Evolutionary conservation across 192 early-diverging fungal genomes (phyloP), one percentile per base, ranked within the genome.

Genomic region (Coemansia sp.): DNA sequence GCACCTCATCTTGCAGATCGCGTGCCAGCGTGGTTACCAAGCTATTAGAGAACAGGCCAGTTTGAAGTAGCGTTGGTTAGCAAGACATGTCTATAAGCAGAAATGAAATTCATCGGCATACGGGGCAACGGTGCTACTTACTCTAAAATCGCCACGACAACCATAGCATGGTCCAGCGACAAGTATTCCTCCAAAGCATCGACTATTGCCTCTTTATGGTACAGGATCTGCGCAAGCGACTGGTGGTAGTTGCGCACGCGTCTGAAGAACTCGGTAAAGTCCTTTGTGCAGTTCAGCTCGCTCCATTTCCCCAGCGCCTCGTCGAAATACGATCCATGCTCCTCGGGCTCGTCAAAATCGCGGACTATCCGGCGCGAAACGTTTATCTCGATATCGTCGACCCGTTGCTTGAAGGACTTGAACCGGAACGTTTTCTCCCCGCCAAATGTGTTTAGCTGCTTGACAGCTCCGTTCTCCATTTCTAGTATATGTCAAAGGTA

Each of bases 1-100:
- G 89, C 19, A 96, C 86, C 65, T 98, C 96, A 6, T 89, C 90
- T 76, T 95, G 91, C n/a, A 99, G 78, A 77, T 99, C 97, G 59
- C 86, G 89, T 13, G 92, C 89, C 52, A 99, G 77, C 29, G 90
- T 83, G n/a, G 89, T 89, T 0, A 87, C 81, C 62, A 99, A 73
- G 60, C 91, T 80, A 80, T 42, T 66, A 15, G 55, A 52, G 15
- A 40, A 46, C 35, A 22, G 33, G 38, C 65, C 23, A 25, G 10
- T 7, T 15, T 2, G 22, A n/a, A 56, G 45, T 33, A 54, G 38
- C 53, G 43, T 34, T 69, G 53, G 17, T 57, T 53, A 53, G 50
- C 7, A 45, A 45, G 42, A 17, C 13, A 2, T 7, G 10, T 13
- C 15, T 13, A 5, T 17, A 0, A 45, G 13, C 42, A 17, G 42